Evolutionary conservation across 192 early-diverging fungal species (phyloP).

Genomic region (Linnemannia zychae): DNA sequence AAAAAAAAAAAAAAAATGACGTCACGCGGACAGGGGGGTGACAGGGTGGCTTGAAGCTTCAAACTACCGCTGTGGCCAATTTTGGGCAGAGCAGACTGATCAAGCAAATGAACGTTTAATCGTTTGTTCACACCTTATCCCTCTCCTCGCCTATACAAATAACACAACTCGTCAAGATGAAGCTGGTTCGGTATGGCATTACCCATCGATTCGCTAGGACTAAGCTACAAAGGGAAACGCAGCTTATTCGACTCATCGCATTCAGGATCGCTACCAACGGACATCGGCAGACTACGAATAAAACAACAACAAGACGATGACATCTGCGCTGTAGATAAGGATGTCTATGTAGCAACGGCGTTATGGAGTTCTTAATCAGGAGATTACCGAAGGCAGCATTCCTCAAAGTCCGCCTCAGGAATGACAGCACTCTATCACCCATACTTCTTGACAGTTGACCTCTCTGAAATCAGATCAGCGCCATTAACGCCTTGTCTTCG

Average conservation of each 20-base stretch:
- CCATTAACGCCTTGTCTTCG: neutral
- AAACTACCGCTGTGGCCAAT: too few species aligned
- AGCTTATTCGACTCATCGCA: neutral
- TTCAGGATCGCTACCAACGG: neutral
- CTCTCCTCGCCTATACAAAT: neutral
- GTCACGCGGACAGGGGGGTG: neutral
- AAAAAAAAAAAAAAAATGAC: neutral
- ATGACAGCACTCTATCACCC: neutral
- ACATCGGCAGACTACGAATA: neutral
- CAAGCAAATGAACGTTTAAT: neutral
- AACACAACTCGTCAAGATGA: slow-evolving; percentile 25
- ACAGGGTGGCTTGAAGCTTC: too few species aligned
- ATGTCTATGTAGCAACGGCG: neutral
- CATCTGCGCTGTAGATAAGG: neutral
- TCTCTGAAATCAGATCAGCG: neutral
- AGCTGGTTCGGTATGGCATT: slow-evolving; percentile 30
- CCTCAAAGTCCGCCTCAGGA: neutral
- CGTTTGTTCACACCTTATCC: neutral
- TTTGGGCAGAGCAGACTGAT: too few species aligned
- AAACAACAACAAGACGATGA: neutral
- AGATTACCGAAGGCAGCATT: neutral
- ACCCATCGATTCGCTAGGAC: neutral
- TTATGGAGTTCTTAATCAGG: neutral
- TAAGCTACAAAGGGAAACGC: neutral
- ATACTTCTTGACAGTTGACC: neutral